A percentile compares a stretch with the other conserved stretches of the same genome.
phyloP scores from a whole-genome alignment of 371 early-diverging fungal species.

The Mucor sp. region DNA sequence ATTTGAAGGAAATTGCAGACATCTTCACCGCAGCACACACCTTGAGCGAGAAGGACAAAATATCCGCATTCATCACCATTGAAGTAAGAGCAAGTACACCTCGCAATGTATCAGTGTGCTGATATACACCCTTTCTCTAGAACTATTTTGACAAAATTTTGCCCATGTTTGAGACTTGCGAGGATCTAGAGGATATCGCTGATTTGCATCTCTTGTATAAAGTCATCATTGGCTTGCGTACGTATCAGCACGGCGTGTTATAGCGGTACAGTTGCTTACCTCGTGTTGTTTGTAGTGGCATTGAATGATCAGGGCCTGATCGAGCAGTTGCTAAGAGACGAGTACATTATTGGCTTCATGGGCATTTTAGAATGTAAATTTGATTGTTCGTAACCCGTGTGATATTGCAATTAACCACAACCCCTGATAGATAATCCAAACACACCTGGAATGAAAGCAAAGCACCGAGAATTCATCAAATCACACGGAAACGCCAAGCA shows the following conservation, averaged over 20 bases:
- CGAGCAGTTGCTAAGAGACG: constrained; percentile 75
- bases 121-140: constrained; percentile 26
- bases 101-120: too few species aligned
- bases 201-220: constrained; percentile 73
- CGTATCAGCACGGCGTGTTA: constrained; percentile 18
- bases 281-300: constrained; percentile 21
- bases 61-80: constrained; percentile 48
- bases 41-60: constrained; percentile 51
- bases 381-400: too few species aligned
- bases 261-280: not conserved
- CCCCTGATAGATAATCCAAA: constrained; percentile 68
- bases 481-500: constrained; percentile 52
- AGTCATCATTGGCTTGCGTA: constrained; percentile 76
- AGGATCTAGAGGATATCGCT: constrained; percentile 78
- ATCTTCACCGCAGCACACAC: constrained; percentile 49
- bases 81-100: constrained; percentile 36
- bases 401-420: not conserved
- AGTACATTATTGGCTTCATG: constrained; percentile 62
- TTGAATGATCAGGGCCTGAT: constrained; percentile 59
- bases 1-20: constrained; percentile 64
- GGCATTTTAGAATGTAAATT: constrained; percentile 84
- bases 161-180: constrained; percentile 74
- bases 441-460: constrained; percentile 65
- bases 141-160: constrained; percentile 74
- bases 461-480: constrained; percentile 69